phyloP scores from a whole-genome alignment of 805 yeast species.

The Isabelozyma pseudorhagii region DNA sequence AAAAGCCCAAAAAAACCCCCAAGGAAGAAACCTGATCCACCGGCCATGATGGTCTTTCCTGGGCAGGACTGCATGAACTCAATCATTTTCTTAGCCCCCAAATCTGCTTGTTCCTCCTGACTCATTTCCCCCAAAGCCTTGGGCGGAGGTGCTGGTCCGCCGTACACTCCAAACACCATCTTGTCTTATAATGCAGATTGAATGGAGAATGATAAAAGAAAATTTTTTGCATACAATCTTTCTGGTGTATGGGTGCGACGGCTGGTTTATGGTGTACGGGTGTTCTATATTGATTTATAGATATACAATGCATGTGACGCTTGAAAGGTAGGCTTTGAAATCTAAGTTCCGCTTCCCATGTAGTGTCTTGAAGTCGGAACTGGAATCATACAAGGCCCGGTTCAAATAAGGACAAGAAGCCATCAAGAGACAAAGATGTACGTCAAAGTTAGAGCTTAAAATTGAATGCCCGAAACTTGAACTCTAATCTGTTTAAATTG shows the following conservation, averaged over 20 bases:
- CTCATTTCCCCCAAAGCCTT: slow-evolving; percentile 69
- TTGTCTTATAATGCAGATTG: not conserved
- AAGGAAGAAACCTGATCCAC: slow-evolving; percentile 88
- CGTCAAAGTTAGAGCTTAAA: too few species aligned
- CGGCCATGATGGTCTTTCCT: slow-evolving; percentile 87
- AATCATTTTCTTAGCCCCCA: slow-evolving; percentile 81
- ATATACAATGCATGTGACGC: too few species aligned
- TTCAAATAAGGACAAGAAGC: too few species aligned
- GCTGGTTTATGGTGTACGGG: not conserved
- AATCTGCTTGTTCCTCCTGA: slow-evolving; percentile 89
- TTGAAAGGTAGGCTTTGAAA: too few species aligned
- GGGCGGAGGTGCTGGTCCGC: slow-evolving; percentile 30
- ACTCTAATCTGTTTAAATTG: too few species aligned
- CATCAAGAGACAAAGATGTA: too few species aligned
- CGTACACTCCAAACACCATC: slow-evolving; percentile 40
- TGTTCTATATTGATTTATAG: not conserved
- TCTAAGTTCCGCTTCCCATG: too few species aligned
- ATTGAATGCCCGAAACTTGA: too few species aligned
- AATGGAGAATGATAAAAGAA: not conserved
- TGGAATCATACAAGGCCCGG: too few species aligned
- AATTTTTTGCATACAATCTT: not conserved
- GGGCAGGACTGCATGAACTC: slow-evolving; percentile 90
- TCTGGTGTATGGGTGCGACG: not conserved
- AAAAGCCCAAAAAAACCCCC: slow-evolving; percentile 96
- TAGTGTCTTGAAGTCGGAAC: too few species aligned